phyloP scores from a whole-genome alignment of 78 protist species.

The Dictyostelium brefeldianum region DNA sequence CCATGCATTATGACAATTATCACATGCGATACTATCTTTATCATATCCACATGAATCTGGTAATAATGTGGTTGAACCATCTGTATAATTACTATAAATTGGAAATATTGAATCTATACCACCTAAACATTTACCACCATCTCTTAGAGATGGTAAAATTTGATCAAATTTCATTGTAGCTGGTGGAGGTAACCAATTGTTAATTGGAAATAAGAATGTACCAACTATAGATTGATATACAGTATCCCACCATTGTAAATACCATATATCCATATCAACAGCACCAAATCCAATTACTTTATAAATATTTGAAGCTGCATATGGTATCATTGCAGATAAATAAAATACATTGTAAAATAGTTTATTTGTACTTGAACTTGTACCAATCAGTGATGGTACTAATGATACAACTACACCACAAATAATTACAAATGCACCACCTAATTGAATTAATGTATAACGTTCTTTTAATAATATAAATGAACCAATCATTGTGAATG shows the following conservation, averaged over 20 bases:
- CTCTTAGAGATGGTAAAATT: constrained; percentile 19
- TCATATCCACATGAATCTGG: neutral
- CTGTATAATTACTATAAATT: neutral
- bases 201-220: constrained; percentile 56
- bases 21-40: constrained; percentile 1
- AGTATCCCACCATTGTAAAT: constrained; percentile 38
- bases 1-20: constrained; percentile 57
- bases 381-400: constrained; percentile 44
- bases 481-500: constrained; percentile 57
- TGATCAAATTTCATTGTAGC: constrained; percentile 21
- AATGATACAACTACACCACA: constrained; percentile 51
- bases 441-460: constrained; percentile 34
- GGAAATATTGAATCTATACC: neutral
- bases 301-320: constrained; percentile 51
- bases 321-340: constrained; percentile 55
- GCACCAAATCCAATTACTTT: constrained; percentile 47
- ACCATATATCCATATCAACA: constrained; percentile 75
- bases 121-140: constrained; percentile 42
- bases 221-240: constrained; percentile 51
- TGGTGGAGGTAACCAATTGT: constrained; percentile 33
- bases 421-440: constrained; percentile 53
- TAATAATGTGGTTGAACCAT: neutral
- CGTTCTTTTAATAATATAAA: constrained; percentile 34
- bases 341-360: constrained; percentile 57
- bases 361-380: neutral